These are phyloP conservation scores for Rhodosporidiobolus sp. DNA, from an alignment of 768 basidiomycete species.

Conservation along the genomic window DNA sequence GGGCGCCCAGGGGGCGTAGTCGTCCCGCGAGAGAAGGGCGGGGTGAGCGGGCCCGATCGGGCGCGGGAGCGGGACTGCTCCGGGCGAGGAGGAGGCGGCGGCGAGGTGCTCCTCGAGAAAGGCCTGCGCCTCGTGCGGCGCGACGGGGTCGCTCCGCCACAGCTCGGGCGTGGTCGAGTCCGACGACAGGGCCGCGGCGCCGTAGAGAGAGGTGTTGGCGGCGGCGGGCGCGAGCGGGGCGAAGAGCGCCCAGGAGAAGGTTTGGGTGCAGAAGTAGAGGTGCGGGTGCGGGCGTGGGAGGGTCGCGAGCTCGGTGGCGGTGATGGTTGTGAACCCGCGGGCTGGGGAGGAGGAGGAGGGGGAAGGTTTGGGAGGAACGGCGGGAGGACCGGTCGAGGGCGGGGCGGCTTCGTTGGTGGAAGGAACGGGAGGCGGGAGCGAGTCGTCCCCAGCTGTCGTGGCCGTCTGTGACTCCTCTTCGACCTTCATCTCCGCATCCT, in stretches of 20 bases:
- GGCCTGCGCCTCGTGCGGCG: not conserved
- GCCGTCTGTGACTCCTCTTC: too few species aligned
- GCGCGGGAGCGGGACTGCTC: not conserved
- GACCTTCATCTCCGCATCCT: not conserved
- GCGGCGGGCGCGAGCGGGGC: not conserved
- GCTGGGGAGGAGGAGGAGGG: not conserved
- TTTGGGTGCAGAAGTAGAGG: slow-evolving; percentile 26
- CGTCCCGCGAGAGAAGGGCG: not conserved
- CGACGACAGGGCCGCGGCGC: not conserved
- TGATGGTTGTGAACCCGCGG: slow-evolving; percentile 16
- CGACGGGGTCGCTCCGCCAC: not conserved
- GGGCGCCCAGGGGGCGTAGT: not conserved
- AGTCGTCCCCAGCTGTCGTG: not conserved
- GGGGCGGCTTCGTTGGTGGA: not conserved
- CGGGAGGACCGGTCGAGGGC: not conserved
- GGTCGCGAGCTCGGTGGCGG: slow-evolving; percentile 11
- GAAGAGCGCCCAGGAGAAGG: slow-evolving; percentile 32
- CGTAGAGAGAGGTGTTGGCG: not conserved
- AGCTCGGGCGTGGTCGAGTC: not conserved
- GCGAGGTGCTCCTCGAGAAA: not conserved
- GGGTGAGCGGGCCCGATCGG: not conserved
- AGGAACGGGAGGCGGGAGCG: not conserved
- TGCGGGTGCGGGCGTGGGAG: slow-evolving; percentile 23
- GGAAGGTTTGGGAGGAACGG: not conserved
- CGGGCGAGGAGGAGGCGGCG: too few species aligned